Evolutionary conservation across 2,329 filamentous ascomycete genomes (phyloP).

Genomic region (Phaeomoniella chlamydospora): DNA sequence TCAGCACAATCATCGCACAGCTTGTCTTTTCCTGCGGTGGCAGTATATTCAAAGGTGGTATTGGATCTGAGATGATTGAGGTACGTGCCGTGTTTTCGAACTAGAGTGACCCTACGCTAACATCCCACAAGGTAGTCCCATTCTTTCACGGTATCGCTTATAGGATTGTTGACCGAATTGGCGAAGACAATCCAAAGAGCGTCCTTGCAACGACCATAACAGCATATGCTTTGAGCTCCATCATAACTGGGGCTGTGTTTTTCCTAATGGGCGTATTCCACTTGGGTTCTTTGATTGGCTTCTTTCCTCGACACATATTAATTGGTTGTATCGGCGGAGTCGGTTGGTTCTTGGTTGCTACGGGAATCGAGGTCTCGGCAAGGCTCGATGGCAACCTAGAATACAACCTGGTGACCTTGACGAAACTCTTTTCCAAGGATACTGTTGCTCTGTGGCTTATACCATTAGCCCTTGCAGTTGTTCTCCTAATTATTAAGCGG

Average conservation of each 20-base stretch:
- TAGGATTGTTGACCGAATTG: constrained; percentile 66
- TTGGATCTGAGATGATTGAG: constrained; percentile 96
- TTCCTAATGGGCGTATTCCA: constrained; percentile 77
- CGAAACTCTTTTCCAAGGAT: constrained; percentile 56
- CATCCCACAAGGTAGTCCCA: too few relatives aligned
- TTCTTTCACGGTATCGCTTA: constrained; percentile 99
- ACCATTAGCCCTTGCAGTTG: constrained; percentile 60
- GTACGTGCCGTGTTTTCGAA: too few relatives aligned
- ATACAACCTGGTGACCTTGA: constrained; percentile 63
- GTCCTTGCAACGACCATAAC: constrained; percentile 91
- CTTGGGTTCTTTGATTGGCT: constrained; percentile 85
- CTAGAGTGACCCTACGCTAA: too few relatives aligned
- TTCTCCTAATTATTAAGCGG: constrained; percentile 62
- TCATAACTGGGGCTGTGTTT: constrained; percentile 84
- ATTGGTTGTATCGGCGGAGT: constrained; percentile 97
- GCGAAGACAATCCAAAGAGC: constrained; percentile 65
- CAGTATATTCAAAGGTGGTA: constrained; percentile 77
- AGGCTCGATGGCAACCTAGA: constrained; percentile 72
- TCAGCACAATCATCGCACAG: constrained; percentile 91
- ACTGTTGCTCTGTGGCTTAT: constrained; percentile 73
- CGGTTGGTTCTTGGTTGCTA: constrained; percentile 84
- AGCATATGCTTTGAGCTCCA: constrained; percentile 76
- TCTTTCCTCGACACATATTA: constrained; percentile 90
- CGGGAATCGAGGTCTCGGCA: constrained; percentile 85
- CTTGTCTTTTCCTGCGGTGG: constrained; percentile 72